These are phyloP conservation scores for Zoysia japonica DNA, from an alignment of 176 grass and related monocot genomes.

Conservation along the genomic window DNA sequence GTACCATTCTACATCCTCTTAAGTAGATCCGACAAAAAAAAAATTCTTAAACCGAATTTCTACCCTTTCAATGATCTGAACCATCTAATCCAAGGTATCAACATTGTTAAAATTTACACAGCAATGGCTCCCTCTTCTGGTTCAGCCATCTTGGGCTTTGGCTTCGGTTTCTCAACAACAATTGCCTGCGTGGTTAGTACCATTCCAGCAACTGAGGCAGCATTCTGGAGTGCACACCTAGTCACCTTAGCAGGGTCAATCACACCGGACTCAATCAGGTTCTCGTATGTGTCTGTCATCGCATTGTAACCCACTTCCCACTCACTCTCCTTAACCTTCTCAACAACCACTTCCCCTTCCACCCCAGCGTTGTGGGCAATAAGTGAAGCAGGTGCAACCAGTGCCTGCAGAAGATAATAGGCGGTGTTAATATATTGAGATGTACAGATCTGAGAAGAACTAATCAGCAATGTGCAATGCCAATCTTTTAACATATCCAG, in stretches of 20 bases:
- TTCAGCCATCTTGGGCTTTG: conserved; percentile 35
- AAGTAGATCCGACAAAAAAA: conserved; percentile 17
- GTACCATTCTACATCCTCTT: conserved; percentile 33
- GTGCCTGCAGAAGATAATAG: conserved; percentile 36
- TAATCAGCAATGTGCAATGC: not conserved
- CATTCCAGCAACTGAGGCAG: conserved; percentile 64
- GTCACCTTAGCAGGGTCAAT: conserved; percentile 70
- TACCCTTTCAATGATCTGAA: conserved; percentile 34
- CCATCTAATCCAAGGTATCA: conserved; percentile 18
- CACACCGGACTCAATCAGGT: conserved; percentile 55
- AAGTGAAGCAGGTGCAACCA: conserved; percentile 50
- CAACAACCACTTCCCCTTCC: conserved; percentile 63
- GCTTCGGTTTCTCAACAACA: conserved; percentile 66
- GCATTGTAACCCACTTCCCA: conserved; percentile 67
- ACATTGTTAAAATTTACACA: conserved; percentile 24
- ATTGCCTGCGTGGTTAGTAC: conserved; percentile 65
- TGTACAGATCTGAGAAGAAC: not conserved
- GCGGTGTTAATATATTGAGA: not conserved
- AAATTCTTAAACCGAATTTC: conserved; percentile 25
- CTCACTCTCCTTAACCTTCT: conserved; percentile 56
- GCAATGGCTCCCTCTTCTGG: conserved; percentile 26
- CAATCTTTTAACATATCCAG: not conserved
- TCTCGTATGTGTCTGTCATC: conserved; percentile 54
- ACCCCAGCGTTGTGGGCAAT: conserved; percentile 65
- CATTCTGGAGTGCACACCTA: conserved; percentile 59